Conservation (phyloP, 2,329 filamentous ascomycete genomes). For the Claviceps lovelessii region DNA sequence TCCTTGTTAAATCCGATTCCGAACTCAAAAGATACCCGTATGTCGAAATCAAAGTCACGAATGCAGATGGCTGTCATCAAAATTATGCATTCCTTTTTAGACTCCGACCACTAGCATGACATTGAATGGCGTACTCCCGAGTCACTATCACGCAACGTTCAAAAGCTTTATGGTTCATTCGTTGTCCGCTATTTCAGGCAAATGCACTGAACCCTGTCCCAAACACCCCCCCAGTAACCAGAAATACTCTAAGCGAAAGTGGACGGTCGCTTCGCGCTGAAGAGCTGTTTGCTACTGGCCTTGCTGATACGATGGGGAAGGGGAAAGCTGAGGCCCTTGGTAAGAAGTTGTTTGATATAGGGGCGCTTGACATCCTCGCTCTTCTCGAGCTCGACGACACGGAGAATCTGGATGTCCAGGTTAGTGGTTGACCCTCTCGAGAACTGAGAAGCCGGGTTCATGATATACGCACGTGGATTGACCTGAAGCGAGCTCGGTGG, state of each 20-base stretch:
- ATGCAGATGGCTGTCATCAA: not conserved
- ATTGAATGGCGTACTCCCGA: not conserved
- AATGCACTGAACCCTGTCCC: conserved; percentile 42
- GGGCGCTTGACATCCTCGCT: conserved; percentile 87
- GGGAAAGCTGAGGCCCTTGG: conserved; percentile 94
- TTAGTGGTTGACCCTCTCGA: conserved; percentile 3
- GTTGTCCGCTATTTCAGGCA: conserved; percentile 34
- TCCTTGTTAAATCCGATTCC: not conserved
- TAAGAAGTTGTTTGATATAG: conserved; percentile 97
- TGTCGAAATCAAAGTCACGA: not conserved
- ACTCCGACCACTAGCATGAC: conserved; percentile 4
- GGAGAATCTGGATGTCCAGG: conserved; percentile 59
- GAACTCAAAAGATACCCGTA: conserved; percentile 9
- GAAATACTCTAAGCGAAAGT: conserved; percentile 83
- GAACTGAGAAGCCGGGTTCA: not conserved
- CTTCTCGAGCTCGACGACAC: conserved; percentile 96
- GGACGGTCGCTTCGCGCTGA: conserved; percentile 80
- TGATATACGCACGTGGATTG: conserved; percentile 71
- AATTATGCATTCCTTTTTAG: conserved; percentile 5
- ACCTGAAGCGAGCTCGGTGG: conserved; percentile 92
- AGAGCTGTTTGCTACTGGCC: conserved; percentile 75
- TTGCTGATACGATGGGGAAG: conserved; percentile 91
- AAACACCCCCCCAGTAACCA: conserved; percentile 24
- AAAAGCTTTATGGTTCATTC: conserved; percentile 26
- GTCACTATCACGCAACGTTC: conserved; percentile 4